Conservation (phyloP, 2,329 filamentous ascomycete genomes). For the Macrophomina tecta region DNA sequence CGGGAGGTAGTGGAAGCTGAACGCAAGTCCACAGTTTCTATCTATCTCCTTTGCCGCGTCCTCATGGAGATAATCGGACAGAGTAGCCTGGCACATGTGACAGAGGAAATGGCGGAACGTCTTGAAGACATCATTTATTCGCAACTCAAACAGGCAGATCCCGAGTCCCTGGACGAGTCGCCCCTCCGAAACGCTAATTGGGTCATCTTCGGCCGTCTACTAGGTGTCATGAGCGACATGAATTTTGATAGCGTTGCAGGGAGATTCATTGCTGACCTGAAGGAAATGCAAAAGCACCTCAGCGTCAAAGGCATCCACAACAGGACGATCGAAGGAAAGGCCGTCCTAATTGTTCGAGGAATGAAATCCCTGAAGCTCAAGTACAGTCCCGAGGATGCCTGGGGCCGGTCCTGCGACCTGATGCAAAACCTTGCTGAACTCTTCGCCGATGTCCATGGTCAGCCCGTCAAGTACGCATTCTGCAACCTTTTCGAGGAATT, state of each 20-base stretch:
- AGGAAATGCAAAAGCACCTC: conserved; percentile 76
- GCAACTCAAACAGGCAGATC: conserved; percentile 88
- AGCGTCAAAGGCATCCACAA: conserved; percentile 71
- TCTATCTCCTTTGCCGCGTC: conserved; percentile 93
- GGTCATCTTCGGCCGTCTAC: conserved; percentile 88
- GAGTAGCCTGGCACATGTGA: conserved; percentile 81
- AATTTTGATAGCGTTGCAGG: conserved; percentile 85
- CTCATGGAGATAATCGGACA: conserved; percentile 93
- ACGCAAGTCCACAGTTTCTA: conserved; percentile 89
- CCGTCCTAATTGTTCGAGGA: conserved; percentile 84
- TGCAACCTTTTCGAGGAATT: conserved; percentile 90
- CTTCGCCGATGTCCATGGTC: conserved; percentile 85
- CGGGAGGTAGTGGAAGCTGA: conserved; percentile 81
- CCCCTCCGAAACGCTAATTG: conserved; percentile 91
- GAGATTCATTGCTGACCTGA: conserved; percentile 82
- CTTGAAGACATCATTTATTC: conserved; percentile 95
- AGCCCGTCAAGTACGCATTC: conserved; percentile 90
- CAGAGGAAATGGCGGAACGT: conserved; percentile 89
- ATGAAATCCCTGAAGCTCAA: conserved; percentile 89
- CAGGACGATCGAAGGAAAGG: conserved; percentile 76
- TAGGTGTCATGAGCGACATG: conserved; percentile 95
- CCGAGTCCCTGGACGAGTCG: conserved; percentile 77
- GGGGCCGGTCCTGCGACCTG: conserved; percentile 89
- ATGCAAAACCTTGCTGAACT: conserved; percentile 80
- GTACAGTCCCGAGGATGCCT: conserved; percentile 73